A percentile compares a stretch with the other conserved stretches of the same genome.
phyloP scores from a whole-genome alignment of 441 rosid species.

The Euphorbia corollata region DNA sequence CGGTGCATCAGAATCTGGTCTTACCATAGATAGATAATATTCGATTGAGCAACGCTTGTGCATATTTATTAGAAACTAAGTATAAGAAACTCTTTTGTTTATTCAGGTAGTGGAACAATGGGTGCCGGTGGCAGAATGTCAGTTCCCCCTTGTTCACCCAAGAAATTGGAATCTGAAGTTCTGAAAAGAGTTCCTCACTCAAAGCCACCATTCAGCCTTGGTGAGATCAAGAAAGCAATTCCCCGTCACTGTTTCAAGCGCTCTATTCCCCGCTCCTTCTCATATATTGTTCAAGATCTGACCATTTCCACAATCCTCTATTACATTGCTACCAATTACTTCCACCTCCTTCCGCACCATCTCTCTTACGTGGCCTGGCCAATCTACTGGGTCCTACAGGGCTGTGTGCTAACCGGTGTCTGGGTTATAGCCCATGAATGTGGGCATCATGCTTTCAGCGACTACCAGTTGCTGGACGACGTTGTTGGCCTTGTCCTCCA shows the following conservation, averaged over 20 bases:
- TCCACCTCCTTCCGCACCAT: slow-evolving; percentile 52
- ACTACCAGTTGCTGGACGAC: slow-evolving; percentile 85
- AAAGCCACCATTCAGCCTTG: slow-evolving; percentile 64
- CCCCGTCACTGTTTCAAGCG: slow-evolving; percentile 87
- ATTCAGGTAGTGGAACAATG: slow-evolving; percentile 45
- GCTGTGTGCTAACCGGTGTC: slow-evolving; percentile 76
- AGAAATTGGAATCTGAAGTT: slow-evolving; percentile 37
- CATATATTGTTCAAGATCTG: slow-evolving; percentile 57
- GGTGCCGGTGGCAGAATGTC: slow-evolving; percentile 96
- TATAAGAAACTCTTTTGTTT: neutral
- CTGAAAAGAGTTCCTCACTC: slow-evolving; percentile 53
- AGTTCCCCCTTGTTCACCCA: slow-evolving; percentile 33
- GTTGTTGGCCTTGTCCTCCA: slow-evolving; percentile 75
- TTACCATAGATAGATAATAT: neutral
- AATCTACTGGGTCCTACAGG: slow-evolving; percentile 70
- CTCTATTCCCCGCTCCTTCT: slow-evolving; percentile 69
- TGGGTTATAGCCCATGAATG: slow-evolving; percentile 97
- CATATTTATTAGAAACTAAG: neutral
- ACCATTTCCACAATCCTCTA: slow-evolving; percentile 52
- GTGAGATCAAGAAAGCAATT: slow-evolving; percentile 76
- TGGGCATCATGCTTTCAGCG: slow-evolving; percentile 94
- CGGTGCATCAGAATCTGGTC: neutral
- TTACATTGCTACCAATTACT: slow-evolving; percentile 55
- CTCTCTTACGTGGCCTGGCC: slow-evolving; percentile 75
- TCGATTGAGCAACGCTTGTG: neutral